A percentile compares a stretch with the other conserved stretches of the same genome.
Conservation (phyloP, 129 eudicot genomes). For the Pseudognaphalium luteoalbum region DNA sequence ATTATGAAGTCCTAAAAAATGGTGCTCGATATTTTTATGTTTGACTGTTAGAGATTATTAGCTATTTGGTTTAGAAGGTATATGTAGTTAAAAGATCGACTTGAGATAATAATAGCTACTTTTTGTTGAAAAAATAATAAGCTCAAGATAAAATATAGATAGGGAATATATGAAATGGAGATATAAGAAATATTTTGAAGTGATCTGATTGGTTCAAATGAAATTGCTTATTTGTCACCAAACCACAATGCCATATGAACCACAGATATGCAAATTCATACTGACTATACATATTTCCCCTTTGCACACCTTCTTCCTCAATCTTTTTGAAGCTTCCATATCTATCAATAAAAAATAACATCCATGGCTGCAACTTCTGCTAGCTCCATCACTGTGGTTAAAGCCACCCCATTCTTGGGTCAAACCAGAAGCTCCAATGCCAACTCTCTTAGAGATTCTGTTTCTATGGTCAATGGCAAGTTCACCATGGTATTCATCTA, state of each 20-base stretch:
- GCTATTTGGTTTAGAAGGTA: too few species aligned
- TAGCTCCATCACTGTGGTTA: conserved; percentile 35
- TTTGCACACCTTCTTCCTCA: conserved; percentile 19
- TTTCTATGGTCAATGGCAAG: conserved; percentile 38
- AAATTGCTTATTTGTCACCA: conserved; percentile 39
- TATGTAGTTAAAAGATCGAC: too few species aligned
- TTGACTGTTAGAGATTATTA: too few species aligned
- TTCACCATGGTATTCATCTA: conserved; percentile 32
- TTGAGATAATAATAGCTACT: neutral
- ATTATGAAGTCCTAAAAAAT: too few species aligned
- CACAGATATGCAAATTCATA: conserved; percentile 22
- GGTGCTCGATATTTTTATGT: too few species aligned
- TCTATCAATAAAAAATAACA: conserved; percentile 2
- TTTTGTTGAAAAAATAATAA: neutral
- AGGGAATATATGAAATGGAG: conserved; percentile 28
- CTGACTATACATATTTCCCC: conserved; percentile 24
- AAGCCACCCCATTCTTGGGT: conserved; percentile 42
- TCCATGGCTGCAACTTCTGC: conserved; percentile 39
- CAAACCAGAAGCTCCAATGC: conserved; percentile 34
- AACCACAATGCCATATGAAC: conserved; percentile 28
- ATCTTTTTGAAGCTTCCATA: conserved; percentile 17
- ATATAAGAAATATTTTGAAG: conserved; percentile 30
- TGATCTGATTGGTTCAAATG: conserved; percentile 30
- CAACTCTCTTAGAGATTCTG: conserved; percentile 37
- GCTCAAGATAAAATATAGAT: conserved; percentile 23